Conservation (phyloP, 768 basidiomycete species). For the Pleurotus tuber-regium region DNA sequence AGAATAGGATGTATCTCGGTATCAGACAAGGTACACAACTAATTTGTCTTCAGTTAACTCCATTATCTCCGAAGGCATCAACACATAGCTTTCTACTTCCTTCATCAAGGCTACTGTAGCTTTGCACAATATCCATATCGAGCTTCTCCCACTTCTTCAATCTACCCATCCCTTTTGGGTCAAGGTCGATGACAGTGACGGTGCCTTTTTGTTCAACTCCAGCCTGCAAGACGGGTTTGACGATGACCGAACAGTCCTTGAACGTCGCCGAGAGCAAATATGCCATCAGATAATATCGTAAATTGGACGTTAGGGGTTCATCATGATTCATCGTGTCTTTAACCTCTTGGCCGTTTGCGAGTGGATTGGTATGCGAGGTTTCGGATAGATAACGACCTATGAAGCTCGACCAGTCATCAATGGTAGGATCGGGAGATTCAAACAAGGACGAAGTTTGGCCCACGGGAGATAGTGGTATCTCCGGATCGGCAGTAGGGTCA, state of each 20-base stretch:
- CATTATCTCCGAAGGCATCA: conserved; percentile 11
- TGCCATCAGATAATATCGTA: conserved; percentile 66
- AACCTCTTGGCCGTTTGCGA: not conserved
- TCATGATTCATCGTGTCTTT: not conserved
- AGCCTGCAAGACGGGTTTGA: conserved; percentile 22
- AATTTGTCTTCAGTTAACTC: not conserved
- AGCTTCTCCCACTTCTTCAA: conserved; percentile 70
- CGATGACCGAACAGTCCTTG: conserved; percentile 86
- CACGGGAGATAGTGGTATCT: conserved; percentile 26
- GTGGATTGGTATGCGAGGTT: conserved; percentile 31
- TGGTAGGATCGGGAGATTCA: conserved; percentile 45
- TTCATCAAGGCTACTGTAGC: conserved; percentile 29
- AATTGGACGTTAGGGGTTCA: conserved; percentile 34
- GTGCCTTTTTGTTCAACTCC: conserved; percentile 20
- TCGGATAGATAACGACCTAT: conserved; percentile 46
- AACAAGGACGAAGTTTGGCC: conserved; percentile 30
- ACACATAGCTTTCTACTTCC: conserved; percentile 16
- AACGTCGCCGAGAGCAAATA: conserved; percentile 90
- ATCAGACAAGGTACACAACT: too few relatives aligned
- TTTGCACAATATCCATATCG: conserved; percentile 62
- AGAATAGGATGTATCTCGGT: too few relatives aligned
- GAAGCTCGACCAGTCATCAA: conserved; percentile 67
- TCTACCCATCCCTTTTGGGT: conserved; percentile 68
- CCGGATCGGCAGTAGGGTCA: conserved; percentile 6
- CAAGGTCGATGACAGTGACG: conserved; percentile 82